Evolutionary conservation across 208 protist genomes (phyloP).

Genomic region (Jaenimonas drosophilae): DNA sequence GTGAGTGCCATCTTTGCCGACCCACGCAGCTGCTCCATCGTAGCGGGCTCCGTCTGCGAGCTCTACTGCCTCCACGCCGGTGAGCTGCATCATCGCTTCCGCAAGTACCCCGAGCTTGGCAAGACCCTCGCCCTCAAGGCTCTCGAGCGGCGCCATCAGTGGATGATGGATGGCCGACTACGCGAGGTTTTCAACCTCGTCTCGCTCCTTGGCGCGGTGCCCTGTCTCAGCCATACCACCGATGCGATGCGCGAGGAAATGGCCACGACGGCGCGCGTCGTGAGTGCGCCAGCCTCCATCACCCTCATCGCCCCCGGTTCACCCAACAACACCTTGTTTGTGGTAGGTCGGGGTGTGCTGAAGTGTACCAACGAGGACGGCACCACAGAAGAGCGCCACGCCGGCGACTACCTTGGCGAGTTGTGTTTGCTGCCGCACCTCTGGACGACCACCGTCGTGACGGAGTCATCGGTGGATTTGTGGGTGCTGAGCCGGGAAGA

Average conservation of each 20-base stretch:
- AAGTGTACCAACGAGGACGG: slow-evolving; percentile 5
- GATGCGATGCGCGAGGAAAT: slow-evolving; percentile 56
- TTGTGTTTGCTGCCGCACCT: slow-evolving; percentile 63
- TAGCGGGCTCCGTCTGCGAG: slow-evolving; percentile 65
- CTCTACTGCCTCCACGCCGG: slow-evolving; percentile 65
- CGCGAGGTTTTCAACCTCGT: slow-evolving; percentile 60
- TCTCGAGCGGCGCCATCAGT: slow-evolving; percentile 35
- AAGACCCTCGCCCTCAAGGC: slow-evolving; percentile 29
- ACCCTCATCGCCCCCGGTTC: slow-evolving; percentile 24
- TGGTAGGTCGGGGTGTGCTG: slow-evolving; percentile 64
- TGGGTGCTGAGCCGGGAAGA: slow-evolving; percentile 47
- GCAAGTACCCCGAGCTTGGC: slow-evolving; percentile 45
- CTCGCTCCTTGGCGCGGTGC: slow-evolving; percentile 54
- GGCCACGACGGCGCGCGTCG: slow-evolving; percentile 23
- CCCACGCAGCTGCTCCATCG: slow-evolving; percentile 55
- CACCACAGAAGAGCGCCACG: slow-evolving; percentile 23
- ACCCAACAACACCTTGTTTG: slow-evolving; percentile 52
- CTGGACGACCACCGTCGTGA: slow-evolving; percentile 49
- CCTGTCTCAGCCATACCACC: slow-evolving; percentile 77
- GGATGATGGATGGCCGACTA: slow-evolving; percentile 59
- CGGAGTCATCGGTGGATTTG: slow-evolving; percentile 57
- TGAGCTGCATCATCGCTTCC: slow-evolving; percentile 35
- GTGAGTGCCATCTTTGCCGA: slow-evolving; percentile 72
- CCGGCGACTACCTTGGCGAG: slow-evolving; percentile 70
- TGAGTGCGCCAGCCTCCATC: slow-evolving; percentile 37